These are phyloP conservation scores for Chalciporus sphaerocephalus DNA, from an alignment of 768 basidiomycete genomes.

Conservation along the genomic window DNA sequence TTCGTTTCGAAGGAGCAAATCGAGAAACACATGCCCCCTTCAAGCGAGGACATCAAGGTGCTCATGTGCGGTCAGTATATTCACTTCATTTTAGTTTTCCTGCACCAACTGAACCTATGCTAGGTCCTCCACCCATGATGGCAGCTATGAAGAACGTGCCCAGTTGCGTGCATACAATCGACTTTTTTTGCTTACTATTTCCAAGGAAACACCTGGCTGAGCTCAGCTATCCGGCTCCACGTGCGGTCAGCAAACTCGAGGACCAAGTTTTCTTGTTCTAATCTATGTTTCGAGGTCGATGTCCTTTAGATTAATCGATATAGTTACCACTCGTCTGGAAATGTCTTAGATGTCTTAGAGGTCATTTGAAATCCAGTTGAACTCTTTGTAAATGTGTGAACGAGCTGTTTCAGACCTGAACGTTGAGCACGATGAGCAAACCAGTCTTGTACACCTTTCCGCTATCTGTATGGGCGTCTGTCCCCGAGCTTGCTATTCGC, in stretches of 20 bases:
- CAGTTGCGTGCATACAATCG: not conserved
- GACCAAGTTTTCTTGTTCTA: conserved; percentile 66
- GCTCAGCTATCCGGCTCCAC: conserved; percentile 82
- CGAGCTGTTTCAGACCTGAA: not conserved
- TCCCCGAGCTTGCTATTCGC: conserved; percentile 37
- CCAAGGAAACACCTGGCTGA: conserved; percentile 82
- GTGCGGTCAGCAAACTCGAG: conserved; percentile 87
- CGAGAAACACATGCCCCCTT: conserved; percentile 68
- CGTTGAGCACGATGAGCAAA: conserved; percentile 11
- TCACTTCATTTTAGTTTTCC: conserved; percentile 7
- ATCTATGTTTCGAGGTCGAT: conserved; percentile 1
- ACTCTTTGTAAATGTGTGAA: not conserved
- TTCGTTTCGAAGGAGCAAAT: conserved; percentile 95
- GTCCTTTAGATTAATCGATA: not conserved
- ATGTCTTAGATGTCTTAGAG: conserved; percentile 5
- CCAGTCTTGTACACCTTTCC: conserved; percentile 35
- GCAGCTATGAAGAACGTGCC: conserved; percentile 71
- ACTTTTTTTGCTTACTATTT: conserved; percentile 2
- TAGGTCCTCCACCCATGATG: conserved; percentile 75
- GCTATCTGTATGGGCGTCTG: conserved; percentile 39
- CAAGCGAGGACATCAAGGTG: conserved; percentile 67
- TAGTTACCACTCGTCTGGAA: not conserved
- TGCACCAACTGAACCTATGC: not conserved
- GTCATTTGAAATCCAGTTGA: not conserved
- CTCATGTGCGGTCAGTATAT: conserved; percentile 74